These are phyloP conservation scores for Pythium monospermum DNA, from an alignment of 352 stramenopile genomes.

Conservation along the genomic window DNA sequence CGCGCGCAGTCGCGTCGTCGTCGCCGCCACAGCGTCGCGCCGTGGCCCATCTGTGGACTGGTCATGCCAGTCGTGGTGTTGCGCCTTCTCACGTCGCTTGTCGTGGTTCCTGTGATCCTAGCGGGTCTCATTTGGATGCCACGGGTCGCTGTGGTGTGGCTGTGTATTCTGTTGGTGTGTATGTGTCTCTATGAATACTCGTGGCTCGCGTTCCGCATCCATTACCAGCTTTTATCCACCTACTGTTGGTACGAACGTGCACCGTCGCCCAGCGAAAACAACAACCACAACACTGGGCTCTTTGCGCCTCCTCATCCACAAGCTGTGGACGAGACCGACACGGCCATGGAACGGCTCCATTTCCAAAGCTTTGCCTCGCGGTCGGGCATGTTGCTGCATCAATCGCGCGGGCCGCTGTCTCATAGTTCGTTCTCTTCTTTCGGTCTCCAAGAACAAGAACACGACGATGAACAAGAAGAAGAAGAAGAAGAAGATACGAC, in stretches of 20 bases:
- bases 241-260: conserved; percentile 22
- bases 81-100: conserved; percentile 9
- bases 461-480: conserved; percentile 1
- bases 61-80: conserved; percentile 10
- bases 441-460: no score
- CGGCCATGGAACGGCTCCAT: conserved; percentile 5
- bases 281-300: conserved; percentile 5
- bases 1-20: conserved; percentile 12
- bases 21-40: conserved; percentile 8
- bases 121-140: conserved; percentile 14
- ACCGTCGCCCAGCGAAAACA: conserved; percentile 8
- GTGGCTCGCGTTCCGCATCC: conserved; percentile 27
- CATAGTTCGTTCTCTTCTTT: background rate
- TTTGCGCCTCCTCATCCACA: no score
- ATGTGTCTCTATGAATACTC: conserved; percentile 22
- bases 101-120: conserved; percentile 12
- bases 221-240: conserved; percentile 23
- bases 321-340: no score
- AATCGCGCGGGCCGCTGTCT: conserved; percentile 5
- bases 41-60: conserved; percentile 15
- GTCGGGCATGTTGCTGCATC: background rate
- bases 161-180: conserved; percentile 17
- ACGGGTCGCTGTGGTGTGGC: conserved; percentile 6
- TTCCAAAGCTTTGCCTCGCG: conserved; percentile 21
- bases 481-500: conserved; percentile 15